A percentile compares a stretch with the other conserved stretches of the same genome.
Conservation (phyloP, 805 yeast species). For the Phaffomyces opuntiae region DNA sequence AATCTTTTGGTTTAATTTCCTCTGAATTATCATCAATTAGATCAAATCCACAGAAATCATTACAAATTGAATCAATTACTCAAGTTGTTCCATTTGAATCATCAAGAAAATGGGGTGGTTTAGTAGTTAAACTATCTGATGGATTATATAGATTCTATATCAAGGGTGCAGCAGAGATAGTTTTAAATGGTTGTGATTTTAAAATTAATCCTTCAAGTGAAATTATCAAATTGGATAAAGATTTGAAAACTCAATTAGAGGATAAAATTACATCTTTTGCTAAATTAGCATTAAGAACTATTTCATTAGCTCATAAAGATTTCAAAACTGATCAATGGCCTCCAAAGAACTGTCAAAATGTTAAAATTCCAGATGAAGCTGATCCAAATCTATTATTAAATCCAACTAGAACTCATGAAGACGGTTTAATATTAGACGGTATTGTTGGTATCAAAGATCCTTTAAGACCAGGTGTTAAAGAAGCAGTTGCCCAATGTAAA, state of each 20-base stretch:
- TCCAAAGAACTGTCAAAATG: constrained; percentile 40
- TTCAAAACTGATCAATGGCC: constrained; percentile 57
- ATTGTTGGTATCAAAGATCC: constrained; percentile 96
- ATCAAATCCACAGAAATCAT: constrained; percentile 18
- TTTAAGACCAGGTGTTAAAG: constrained; percentile 79
- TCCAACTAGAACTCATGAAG: constrained; percentile 22
- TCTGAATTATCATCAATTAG: constrained; percentile 42
- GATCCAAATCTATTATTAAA: constrained; percentile 36
- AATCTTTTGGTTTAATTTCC: constrained; percentile 41
- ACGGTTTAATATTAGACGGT: constrained; percentile 52
- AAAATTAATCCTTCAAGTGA: constrained; percentile 27
- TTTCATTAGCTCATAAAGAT: constrained; percentile 81
- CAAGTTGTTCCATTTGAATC: constrained; percentile 90
- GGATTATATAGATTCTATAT: constrained; percentile 50
- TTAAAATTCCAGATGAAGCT: constrained; percentile 31
- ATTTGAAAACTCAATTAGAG: constrained; percentile 24
- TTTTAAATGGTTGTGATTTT: constrained; percentile 53
- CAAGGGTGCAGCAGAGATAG: constrained; percentile 94
- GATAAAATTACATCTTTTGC: constrained; percentile 55
- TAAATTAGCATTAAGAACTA: constrained; percentile 74
- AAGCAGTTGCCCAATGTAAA: constrained; percentile 80
- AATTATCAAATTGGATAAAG: constrained; percentile 24
- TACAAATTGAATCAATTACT: constrained; percentile 37
- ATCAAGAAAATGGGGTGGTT: constrained; percentile 86
- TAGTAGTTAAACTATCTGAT: constrained; percentile 48